Evolutionary conservation across 306 rosid genomes (phyloP).

Genomic region (Cyamopsis tetragonoloba): DNA sequence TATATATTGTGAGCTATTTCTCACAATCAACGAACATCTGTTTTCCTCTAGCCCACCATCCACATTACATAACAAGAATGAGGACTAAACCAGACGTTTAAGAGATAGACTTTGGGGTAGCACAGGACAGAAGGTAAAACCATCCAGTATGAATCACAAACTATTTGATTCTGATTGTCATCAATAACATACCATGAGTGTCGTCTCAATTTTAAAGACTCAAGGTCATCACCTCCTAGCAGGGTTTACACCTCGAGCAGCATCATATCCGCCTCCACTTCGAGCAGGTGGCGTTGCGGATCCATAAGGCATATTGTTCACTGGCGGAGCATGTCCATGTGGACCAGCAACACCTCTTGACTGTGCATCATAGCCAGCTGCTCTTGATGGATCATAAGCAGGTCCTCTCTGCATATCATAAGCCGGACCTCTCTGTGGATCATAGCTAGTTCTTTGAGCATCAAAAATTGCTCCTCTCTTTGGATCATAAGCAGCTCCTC

Average conservation of each 20-base stretch:
- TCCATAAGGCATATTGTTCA: constrained; percentile 51
- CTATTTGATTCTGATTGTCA: not conserved
- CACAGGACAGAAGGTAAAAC: not conserved
- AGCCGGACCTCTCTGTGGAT: constrained; percentile 45
- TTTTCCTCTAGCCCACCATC: not conserved
- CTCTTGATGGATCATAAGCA: constrained; percentile 48
- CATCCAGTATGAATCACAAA: not conserved
- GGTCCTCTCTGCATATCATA: constrained; percentile 47
- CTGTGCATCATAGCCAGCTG: constrained; percentile 59
- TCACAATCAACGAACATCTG: not conserved
- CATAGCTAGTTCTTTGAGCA: constrained; percentile 48
- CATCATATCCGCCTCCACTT: constrained; percentile 50
- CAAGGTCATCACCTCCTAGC: constrained; percentile 60
- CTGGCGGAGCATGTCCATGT: constrained; percentile 47
- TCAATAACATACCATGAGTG: not conserved
- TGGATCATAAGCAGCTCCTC: constrained; percentile 48
- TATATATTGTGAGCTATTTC: not conserved
- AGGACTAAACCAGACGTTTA: not conserved
- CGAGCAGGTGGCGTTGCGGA: constrained; percentile 66
- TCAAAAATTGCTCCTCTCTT: constrained; percentile 44
- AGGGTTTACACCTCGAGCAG: constrained; percentile 65
- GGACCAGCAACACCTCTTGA: constrained; percentile 56
- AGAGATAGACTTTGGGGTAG: not conserved
- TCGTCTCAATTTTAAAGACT: constrained; percentile 4
- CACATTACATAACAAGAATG: not conserved